A percentile compares a stretch with the other conserved stretches of the same genome.
Evolutionary conservation across 2,329 filamentous ascomycete genomes (phyloP).

Genomic region (Fusarium begoniae): DNA sequence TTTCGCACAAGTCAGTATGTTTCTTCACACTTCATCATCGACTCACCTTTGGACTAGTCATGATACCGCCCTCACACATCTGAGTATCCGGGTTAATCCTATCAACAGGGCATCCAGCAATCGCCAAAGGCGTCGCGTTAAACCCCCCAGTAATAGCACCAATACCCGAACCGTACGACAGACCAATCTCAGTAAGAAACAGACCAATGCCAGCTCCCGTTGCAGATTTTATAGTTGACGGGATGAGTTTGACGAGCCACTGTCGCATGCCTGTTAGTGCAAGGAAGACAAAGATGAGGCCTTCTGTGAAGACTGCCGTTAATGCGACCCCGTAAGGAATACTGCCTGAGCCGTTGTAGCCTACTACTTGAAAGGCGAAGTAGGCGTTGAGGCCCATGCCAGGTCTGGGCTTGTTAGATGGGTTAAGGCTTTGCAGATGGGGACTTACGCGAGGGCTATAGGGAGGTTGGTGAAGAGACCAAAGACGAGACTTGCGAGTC

Average conservation of each 20-base stretch:
- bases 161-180: constrained; percentile 80
- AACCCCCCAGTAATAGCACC: constrained; percentile 73
- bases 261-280: constrained; percentile 82
- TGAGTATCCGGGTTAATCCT: constrained; percentile 16
- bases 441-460: constrained; percentile 29
- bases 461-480: constrained; percentile 33
- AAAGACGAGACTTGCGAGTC: constrained; percentile 61
- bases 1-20: background rate
- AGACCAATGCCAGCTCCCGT: constrained; percentile 83
- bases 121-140: constrained; percentile 69
- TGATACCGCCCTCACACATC: constrained; percentile 34
- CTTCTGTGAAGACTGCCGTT: constrained; percentile 84
- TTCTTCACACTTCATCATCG: fast-evolving
- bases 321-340: constrained; percentile 77
- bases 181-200: constrained; percentile 75
- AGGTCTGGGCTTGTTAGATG: constrained; percentile 47
- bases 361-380: constrained; percentile 75
- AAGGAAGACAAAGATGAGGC: constrained; percentile 78
- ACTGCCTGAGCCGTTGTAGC: constrained; percentile 74
- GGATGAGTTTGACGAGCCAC: constrained; percentile 82
- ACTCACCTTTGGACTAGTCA: constrained; percentile 33
- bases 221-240: constrained; percentile 81
- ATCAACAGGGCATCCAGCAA: constrained; percentile 69
- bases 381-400: constrained; percentile 75
- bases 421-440: constrained; percentile 59